Evolutionary conservation across 352 stramenopile genomes (phyloP).

Genomic region (Phytophthora cryptogea): DNA sequence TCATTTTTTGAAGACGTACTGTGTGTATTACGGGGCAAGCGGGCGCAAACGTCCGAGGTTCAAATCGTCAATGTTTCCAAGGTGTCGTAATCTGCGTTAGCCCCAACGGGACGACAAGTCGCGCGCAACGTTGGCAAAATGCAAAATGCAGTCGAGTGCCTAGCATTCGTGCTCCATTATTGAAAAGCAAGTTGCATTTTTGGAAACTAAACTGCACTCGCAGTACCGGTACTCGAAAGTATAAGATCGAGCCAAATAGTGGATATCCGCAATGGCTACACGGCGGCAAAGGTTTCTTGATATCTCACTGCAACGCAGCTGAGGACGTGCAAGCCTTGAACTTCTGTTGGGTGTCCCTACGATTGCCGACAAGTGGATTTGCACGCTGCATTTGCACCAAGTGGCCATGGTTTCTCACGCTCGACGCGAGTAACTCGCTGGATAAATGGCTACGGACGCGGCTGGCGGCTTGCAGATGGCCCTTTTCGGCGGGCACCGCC

Average conservation of each 20-base stretch:
- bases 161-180: background rate
- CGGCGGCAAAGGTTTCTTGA: background rate
- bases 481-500: background rate
- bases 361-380: conserved; percentile 29
- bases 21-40: background rate
- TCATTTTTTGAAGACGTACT: background rate
- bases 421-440: conserved; percentile 10
- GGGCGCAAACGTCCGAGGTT: conserved; percentile 17
- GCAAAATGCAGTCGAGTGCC: no score
- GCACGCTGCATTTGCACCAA: conserved; percentile 4
- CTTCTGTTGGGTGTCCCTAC: conserved; percentile 21
- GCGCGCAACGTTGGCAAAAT: background rate
- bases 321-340: conserved; percentile 5
- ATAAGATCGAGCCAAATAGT: no score
- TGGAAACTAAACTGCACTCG: no score
- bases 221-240: no score
- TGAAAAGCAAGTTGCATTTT: background rate
- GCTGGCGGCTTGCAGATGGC: background rate
- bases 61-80: conserved; percentile 8
- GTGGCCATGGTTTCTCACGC: background rate
- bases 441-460: background rate
- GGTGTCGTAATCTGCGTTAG: conserved; percentile 24
- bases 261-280: background rate
- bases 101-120: background rate
- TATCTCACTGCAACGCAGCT: conserved; percentile 10